phyloP scores from a whole-genome alignment of 1,284 basidiomycete species.

The Sphagnurus paluster region DNA sequence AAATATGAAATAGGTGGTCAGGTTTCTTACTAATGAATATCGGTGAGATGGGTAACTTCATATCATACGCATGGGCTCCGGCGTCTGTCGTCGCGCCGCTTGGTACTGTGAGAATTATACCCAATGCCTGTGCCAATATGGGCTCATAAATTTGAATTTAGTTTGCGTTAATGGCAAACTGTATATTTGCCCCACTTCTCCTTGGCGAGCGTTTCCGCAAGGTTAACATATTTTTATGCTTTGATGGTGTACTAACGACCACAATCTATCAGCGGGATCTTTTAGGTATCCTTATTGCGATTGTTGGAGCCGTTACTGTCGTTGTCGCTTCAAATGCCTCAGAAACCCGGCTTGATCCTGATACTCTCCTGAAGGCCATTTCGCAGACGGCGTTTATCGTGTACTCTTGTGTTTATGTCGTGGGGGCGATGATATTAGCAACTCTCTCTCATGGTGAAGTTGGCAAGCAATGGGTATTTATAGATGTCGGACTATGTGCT shows the following conservation, averaged over 20 bases:
- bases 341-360: constrained; percentile 68
- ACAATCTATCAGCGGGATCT: constrained; percentile 68
- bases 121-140: constrained; percentile 6
- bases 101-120: constrained; percentile 74
- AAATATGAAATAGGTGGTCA: constrained; percentile 93
- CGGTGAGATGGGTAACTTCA: constrained; percentile 91
- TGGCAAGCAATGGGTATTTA: constrained; percentile 73
- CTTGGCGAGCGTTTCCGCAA: constrained; percentile 78
- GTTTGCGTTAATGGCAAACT: constrained; percentile 93
- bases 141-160: constrained; percentile 27
- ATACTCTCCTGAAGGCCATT: constrained; percentile 71
- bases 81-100: constrained; percentile 95
- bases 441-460: constrained; percentile 57
- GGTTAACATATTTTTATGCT: constrained; percentile 33
- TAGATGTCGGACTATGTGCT: constrained; percentile 89
- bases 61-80: constrained; percentile 78
- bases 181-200: constrained; percentile 89
- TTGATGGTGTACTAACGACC: constrained; percentile 15
- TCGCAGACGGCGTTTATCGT: constrained; percentile 70
- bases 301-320: constrained; percentile 89
- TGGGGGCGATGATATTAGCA: constrained; percentile 56
- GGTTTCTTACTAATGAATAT: constrained; percentile 90
- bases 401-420: constrained; percentile 68
- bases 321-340: constrained; percentile 79
- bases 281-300: constrained; percentile 82